phyloP scores from a whole-genome alignment of 139 green algal species.

The Chlorella sorokiniana region DNA sequence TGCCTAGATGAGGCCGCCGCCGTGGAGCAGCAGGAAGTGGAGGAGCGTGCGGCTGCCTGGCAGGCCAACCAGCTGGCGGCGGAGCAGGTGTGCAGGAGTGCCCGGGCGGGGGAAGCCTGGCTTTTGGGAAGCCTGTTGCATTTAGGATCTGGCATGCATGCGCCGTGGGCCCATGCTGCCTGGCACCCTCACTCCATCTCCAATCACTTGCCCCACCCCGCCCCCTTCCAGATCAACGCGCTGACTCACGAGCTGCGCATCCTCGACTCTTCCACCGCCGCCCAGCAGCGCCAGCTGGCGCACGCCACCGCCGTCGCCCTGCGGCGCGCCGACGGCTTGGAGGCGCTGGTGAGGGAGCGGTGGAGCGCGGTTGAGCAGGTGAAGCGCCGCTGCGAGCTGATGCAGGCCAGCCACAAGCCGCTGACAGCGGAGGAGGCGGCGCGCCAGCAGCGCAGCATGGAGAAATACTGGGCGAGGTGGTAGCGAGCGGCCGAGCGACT shows the following conservation, averaged over 20 bases:
- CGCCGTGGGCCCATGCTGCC: neutral
- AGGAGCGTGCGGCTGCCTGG: neutral
- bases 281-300: neutral
- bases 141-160: neutral
- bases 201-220: no score
- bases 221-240: neutral
- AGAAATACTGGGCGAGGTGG: neutral
- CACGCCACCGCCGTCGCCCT: neutral
- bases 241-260: neutral
- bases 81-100: neutral
- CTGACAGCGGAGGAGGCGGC: neutral
- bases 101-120: neutral
- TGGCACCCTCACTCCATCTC: neutral
- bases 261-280: neutral
- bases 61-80: neutral
- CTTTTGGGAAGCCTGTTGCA: neutral
- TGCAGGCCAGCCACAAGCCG: conserved; percentile 6
- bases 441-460: neutral
- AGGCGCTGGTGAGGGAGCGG: neutral
- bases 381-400: neutral
- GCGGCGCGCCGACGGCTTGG: neutral
- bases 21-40: neutral
- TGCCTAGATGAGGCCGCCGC: neutral
- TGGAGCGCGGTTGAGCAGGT: neutral
- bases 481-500: neutral